Base-by-base conservation (phyloP, 2,329 filamentous ascomycete species). In the Myrmaecium sp. region DNA sequence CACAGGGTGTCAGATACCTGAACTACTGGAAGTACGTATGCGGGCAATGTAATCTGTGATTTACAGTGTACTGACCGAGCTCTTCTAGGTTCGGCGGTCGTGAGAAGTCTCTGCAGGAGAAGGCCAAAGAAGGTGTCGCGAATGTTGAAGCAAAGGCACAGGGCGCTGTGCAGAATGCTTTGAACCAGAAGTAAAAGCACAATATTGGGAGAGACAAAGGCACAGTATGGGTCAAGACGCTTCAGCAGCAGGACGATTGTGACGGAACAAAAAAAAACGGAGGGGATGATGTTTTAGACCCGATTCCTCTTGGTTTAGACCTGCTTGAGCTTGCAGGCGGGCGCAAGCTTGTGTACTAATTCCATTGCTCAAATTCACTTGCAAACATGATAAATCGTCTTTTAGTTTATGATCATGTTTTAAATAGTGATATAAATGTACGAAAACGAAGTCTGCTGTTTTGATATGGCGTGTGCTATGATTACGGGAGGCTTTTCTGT, bases 1-100 rank as follows among this genome's bases (percentile, higher is more conserved):
- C 62, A 17, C 70, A 75, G 46, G 67, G 59, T 12, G 73, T 72
- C 52, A 57, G 70, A 29, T 75, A 68, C 43, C 34, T 70, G 35
- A 62, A 64, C 40, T 70, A 71, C 52, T 71, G 63, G 63, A 55
- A 64, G 45, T 49, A 40, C 22, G 45, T 43, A 6, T 19, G 4
- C 7, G 9, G 2, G n/a, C 13, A 23, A 10, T 14, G n/a, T 13
- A 13, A 23, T 14, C 18, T 16, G 18, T 14, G 8, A 6, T 4
- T 14, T 8, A 23, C 22, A 14, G 19, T 10, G 10, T 16, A 7
- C 14, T 18, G 14, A 21, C 14, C n/a, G n/a, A n/a, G n/a, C 7
- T 14, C 6, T 3, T 14, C 6, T 30, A 46, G 42, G 21, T 48
- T 58, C 34, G 60, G 60, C 12, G 60, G 59, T 16, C 37, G 49